Percentiles rank a stretch among this genome's conserved stretches.
Evolutionary conservation across 2,329 filamentous ascomycete species (phyloP).

Genomic region (Emergomyces africanus): DNA sequence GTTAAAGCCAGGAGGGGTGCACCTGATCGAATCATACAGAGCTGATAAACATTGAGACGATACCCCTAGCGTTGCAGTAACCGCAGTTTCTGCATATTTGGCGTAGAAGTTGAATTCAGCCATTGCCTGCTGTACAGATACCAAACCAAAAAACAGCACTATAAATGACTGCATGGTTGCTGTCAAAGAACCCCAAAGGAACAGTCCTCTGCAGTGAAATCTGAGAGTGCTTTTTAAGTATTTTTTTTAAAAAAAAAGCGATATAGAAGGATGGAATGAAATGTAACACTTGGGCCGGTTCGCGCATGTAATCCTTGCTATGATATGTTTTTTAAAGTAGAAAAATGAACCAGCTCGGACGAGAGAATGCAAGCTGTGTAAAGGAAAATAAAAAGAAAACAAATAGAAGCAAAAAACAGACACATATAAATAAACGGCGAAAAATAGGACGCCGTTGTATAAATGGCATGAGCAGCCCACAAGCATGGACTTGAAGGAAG

Average conservation of each 20-base stretch:
- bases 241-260: neutral
- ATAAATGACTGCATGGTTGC: neutral
- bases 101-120: conserved; percentile 11
- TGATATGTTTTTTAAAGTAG: neutral
- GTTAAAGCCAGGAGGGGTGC: neutral
- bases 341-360: neutral
- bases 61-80: conserved; percentile 7
- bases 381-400: neutral
- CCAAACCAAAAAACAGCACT: conserved; percentile 3
- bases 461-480: neutral
- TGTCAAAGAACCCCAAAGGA: neutral
- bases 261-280: neutral
- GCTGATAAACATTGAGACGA: conserved; percentile 9
- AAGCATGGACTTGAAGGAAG: neutral
- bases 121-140: neutral
- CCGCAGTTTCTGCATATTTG: conserved; percentile 8
- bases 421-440: neutral
- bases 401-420: neutral
- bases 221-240: neutral
- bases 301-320: no score
- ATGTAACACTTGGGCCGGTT: neutral
- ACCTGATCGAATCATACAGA: conserved; percentile 6
- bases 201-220: neutral
- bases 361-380: neutral
- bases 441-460: no score